A percentile compares a stretch with the other conserved stretches of the same genome.
These are phyloP conservation scores for Chaetomium fimeti DNA, from an alignment of 495 filamentous ascomycete genomes.

Conservation along the genomic window DNA sequence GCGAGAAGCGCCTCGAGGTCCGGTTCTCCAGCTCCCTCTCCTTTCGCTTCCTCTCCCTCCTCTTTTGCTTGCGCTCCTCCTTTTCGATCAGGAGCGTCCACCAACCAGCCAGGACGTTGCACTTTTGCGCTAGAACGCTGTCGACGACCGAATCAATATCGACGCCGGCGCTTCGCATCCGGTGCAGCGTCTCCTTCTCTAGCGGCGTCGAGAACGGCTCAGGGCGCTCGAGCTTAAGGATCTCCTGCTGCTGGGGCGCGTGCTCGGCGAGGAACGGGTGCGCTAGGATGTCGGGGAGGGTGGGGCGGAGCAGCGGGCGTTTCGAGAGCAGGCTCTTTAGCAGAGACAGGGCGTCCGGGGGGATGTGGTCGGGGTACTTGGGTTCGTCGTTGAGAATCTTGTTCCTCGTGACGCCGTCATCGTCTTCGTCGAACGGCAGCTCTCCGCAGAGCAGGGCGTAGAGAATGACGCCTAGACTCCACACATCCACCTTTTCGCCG, in stretches of 20 bases:
- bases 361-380: conserved; percentile 75
- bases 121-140: conserved; percentile 84
- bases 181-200: conserved; percentile 86
- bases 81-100: conserved; percentile 95
- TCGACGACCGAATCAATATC: conserved; percentile 94
- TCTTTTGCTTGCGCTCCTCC: conserved; percentile 83
- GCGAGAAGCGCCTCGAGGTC: conserved; percentile 76
- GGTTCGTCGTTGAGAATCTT: conserved; percentile 84
- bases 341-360: conserved; percentile 71
- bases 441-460: conserved; percentile 91
- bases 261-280: conserved; percentile 88
- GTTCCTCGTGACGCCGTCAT: conserved; percentile 78
- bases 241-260: conserved; percentile 84
- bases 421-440: conserved; percentile 93
- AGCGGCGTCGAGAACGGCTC: conserved; percentile 82
- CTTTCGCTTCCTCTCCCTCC: conserved; percentile 79
- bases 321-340: conserved; percentile 80
- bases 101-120: conserved; percentile 90
- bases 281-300: conserved; percentile 80
- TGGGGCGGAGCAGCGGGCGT: conserved; percentile 77
- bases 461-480: conserved; percentile 95
- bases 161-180: conserved; percentile 93
- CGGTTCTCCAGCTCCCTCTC: conserved; percentile 81
- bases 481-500: conserved; percentile 95
- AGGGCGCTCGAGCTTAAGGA: conserved; percentile 79